phyloP scores from a whole-genome alignment of 805 yeast genomes.

The Cyberlindnera saturnus region DNA sequence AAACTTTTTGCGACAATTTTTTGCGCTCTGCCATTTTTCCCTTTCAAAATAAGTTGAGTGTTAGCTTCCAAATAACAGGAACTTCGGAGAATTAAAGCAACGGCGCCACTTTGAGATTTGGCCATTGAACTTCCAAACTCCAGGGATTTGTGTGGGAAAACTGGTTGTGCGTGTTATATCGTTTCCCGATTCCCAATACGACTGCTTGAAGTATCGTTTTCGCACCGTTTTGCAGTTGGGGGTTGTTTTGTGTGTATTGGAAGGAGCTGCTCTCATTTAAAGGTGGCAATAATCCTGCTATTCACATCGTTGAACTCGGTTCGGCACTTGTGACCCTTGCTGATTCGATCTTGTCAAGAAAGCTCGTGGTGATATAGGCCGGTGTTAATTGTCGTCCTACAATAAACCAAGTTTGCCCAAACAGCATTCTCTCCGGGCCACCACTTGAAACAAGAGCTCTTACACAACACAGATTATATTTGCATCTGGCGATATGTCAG shows the following conservation, averaged over 20 bases:
- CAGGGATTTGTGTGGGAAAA: neutral
- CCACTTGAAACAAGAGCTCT: neutral
- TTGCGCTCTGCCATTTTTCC: no score
- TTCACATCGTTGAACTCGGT: neutral
- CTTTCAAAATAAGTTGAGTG: no score
- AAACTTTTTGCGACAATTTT: no score
- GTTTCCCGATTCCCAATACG: neutral
- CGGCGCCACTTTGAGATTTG: neutral
- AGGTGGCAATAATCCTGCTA: neutral
- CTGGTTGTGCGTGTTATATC: neutral
- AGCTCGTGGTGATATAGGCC: neutral
- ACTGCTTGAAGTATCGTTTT: neutral
- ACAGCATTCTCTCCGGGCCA: neutral
- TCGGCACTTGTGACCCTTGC: neutral
- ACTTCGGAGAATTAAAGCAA: neutral
- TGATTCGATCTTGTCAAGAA: neutral
- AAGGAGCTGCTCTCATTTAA: no score
- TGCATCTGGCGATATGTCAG: constrained; percentile 7
- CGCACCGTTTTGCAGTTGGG: neutral
- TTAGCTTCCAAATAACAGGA: no score
- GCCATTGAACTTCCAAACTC: neutral
- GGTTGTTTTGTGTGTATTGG: neutral
- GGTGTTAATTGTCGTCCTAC: neutral
- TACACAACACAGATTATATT: no score
- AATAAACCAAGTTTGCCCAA: neutral